Evolutionary conservation across 2,329 filamentous ascomycete species (phyloP).

Genomic region (Talaromyces sp.): DNA sequence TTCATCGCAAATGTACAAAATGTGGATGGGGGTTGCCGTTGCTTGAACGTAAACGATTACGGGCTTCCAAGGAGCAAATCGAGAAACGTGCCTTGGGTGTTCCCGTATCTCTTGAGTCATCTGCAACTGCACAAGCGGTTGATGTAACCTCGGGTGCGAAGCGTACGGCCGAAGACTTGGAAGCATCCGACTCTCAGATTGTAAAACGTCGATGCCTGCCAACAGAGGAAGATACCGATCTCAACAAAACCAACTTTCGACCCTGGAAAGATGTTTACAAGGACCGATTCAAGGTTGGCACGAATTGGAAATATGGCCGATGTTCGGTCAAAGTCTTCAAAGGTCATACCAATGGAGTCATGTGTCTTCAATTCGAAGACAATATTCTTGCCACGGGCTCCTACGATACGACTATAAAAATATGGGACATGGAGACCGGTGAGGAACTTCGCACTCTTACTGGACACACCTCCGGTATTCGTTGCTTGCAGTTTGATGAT

Average conservation of each 20-base stretch:
- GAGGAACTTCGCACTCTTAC: slow-evolving; percentile 78
- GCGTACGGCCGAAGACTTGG: slow-evolving; percentile 5
- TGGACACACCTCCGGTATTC: slow-evolving; percentile 79
- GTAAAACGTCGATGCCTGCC: slow-evolving; percentile 9
- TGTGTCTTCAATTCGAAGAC: slow-evolving; percentile 77
- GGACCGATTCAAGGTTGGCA: slow-evolving; percentile 90
- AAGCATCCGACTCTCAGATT: slow-evolving; percentile 22
- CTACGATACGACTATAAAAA: slow-evolving; percentile 91
- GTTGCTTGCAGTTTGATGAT: slow-evolving; percentile 90
- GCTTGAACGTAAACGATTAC: slow-evolving; percentile 80
- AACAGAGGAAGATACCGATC: slow-evolving; percentile 37
- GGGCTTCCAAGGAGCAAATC: slow-evolving; percentile 82
- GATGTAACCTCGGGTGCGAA: slow-evolving; percentile 2
- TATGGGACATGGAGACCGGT: slow-evolving; percentile 91
- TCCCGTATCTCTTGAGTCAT: slow-evolving; percentile 32
- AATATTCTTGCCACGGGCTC: slow-evolving; percentile 89
- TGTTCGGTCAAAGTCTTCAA: slow-evolving; percentile 80
- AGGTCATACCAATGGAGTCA: slow-evolving; percentile 84
- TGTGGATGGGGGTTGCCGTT: slow-evolving; percentile 93
- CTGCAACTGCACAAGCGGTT: neutral
- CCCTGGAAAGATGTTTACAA: slow-evolving; percentile 98
- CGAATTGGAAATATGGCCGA: slow-evolving; percentile 94
- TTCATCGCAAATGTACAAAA: slow-evolving; percentile 87
- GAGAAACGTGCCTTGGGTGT: slow-evolving; percentile 63
- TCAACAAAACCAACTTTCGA: slow-evolving; percentile 53